Percentiles rank a stretch among this genome's conserved stretches.
Conservation (phyloP, 768 basidiomycete genomes). For the Tylopilus cervinicoccineus region DNA sequence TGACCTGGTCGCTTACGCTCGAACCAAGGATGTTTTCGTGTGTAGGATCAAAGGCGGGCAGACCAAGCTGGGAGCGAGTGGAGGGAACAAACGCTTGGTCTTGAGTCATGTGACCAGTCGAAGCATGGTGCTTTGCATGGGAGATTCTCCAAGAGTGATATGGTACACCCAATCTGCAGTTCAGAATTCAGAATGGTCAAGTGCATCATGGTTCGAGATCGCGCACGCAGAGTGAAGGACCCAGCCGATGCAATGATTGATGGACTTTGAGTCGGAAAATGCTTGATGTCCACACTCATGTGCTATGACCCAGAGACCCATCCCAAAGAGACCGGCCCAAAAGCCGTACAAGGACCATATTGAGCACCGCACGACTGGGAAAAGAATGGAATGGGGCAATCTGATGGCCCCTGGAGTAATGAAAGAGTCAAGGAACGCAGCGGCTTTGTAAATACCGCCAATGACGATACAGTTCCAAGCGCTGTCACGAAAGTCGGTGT, state of each 20-base stretch:
- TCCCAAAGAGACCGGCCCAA: conserved; percentile 78
- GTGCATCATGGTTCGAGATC: conserved; percentile 23
- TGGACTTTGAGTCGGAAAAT: conserved; percentile 85
- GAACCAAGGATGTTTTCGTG: conserved; percentile 63
- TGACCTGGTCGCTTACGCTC: conserved; percentile 61
- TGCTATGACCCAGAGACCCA: conserved; percentile 92
- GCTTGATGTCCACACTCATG: conserved; percentile 97
- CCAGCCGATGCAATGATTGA: conserved; percentile 94
- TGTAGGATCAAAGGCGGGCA: conserved; percentile 65
- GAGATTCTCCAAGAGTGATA: conserved; percentile 96
- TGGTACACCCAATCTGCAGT: conserved; percentile 79
- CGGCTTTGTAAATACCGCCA: conserved; percentile 59
- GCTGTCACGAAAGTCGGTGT: conserved; percentile 35
- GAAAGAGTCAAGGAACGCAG: conserved; percentile 59
- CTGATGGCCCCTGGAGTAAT: conserved; percentile 52
- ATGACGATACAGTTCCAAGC: conserved; percentile 75
- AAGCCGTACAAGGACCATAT: conserved; percentile 83
- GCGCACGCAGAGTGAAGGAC: conserved; percentile 83
- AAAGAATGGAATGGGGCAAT: conserved; percentile 59
- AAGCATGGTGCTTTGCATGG: conserved; percentile 94
- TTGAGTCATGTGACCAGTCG: conserved; percentile 88
- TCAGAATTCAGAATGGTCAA: conserved; percentile 5
- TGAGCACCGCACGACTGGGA: conserved; percentile 56
- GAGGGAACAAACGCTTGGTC: conserved; percentile 95
- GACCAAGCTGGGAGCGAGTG: conserved; percentile 70